These are phyloP conservation scores for Verticillium nonalfalfae DNA, from an alignment of 2,329 filamentous ascomycete species.

Conservation along the genomic window DNA sequence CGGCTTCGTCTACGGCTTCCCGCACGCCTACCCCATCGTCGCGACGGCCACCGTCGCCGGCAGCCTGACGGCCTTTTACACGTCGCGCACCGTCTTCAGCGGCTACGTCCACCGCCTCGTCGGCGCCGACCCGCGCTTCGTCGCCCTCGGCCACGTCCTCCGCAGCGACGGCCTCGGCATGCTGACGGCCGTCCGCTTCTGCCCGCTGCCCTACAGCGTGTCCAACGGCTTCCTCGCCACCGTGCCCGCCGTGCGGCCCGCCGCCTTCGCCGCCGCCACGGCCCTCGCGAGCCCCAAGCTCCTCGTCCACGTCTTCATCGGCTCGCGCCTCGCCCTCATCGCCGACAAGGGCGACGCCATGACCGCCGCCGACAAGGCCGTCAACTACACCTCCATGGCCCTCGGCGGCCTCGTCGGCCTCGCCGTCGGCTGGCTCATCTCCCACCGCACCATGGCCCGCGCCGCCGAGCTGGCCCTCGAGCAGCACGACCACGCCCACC, in stretches of 20 bases:
- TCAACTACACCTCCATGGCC: slow-evolving; percentile 80
- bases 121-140: slow-evolving; percentile 77
- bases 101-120: slow-evolving; percentile 75
- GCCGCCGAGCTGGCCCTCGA: slow-evolving; percentile 51
- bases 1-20: slow-evolving; percentile 51
- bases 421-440: slow-evolving; percentile 78
- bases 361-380: slow-evolving; percentile 66
- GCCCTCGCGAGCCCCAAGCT: slow-evolving; percentile 79
- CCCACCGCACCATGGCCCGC: slow-evolving; percentile 60
- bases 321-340: slow-evolving; percentile 72
- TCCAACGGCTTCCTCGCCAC: slow-evolving; percentile 94
- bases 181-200: slow-evolving; percentile 85
- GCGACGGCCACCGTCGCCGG: slow-evolving; percentile 73
- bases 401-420: slow-evolving; percentile 66
- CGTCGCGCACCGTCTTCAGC: slow-evolving; percentile 72
- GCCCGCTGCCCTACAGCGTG: slow-evolving; percentile 85
- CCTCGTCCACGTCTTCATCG: slow-evolving; percentile 88
- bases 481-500: slow-evolving; percentile 28
- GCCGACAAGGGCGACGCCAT: slow-evolving; percentile 81
- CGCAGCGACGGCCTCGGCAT: slow-evolving; percentile 87
- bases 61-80: slow-evolving; percentile 71
- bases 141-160: slow-evolving; percentile 80
- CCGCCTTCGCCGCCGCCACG: slow-evolving; percentile 74
- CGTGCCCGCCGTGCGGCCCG: slow-evolving; percentile 77
- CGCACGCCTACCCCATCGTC: slow-evolving; percentile 72